phyloP scores from a whole-genome alignment of 140 eudicot genomes.

The Flaveria floridana region DNA sequence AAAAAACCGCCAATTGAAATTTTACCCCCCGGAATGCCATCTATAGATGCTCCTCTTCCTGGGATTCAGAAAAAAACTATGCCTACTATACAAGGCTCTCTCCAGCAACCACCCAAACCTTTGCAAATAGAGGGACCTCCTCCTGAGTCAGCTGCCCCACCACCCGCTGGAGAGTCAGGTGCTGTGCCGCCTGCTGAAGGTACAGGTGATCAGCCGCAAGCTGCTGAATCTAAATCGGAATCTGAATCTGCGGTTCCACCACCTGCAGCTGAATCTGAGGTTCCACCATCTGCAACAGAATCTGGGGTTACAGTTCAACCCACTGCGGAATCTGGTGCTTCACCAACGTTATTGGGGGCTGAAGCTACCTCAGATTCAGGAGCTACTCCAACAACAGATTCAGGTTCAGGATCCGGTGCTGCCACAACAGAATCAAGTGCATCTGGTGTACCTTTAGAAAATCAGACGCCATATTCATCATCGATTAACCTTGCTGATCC shows the following conservation, averaged over 20 bases:
- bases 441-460: slow-evolving; percentile 39
- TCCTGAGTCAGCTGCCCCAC: slow-evolving; percentile 40
- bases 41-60: slow-evolving; percentile 81
- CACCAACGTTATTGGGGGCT: slow-evolving; percentile 28
- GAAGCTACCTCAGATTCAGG: slow-evolving; percentile 33
- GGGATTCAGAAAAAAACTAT: slow-evolving; percentile 57
- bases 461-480: slow-evolving; percentile 35
- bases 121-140: slow-evolving; percentile 50
- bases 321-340: slow-evolving; percentile 37
- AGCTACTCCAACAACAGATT: slow-evolving; percentile 5
- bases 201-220: slow-evolving; percentile 28
- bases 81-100: slow-evolving; percentile 45
- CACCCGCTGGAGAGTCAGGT: slow-evolving; percentile 37
- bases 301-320: slow-evolving; percentile 35
- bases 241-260: slow-evolving; percentile 20
- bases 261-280: slow-evolving; percentile 23
- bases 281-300: slow-evolving; percentile 14
- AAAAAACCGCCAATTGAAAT: slow-evolving; percentile 92
- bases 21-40: slow-evolving; percentile 94
- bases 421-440: slow-evolving; percentile 26
- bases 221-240: slow-evolving; percentile 20
- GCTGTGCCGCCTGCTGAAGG: slow-evolving; percentile 22
- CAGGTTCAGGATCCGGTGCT: slow-evolving; percentile 34
- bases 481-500: slow-evolving; percentile 32
- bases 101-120: slow-evolving; percentile 46